Percentiles rank a stretch among this genome's conserved stretches.
Conservation (phyloP, 179 eudicot species). For the Beta corolliflora region DNA sequence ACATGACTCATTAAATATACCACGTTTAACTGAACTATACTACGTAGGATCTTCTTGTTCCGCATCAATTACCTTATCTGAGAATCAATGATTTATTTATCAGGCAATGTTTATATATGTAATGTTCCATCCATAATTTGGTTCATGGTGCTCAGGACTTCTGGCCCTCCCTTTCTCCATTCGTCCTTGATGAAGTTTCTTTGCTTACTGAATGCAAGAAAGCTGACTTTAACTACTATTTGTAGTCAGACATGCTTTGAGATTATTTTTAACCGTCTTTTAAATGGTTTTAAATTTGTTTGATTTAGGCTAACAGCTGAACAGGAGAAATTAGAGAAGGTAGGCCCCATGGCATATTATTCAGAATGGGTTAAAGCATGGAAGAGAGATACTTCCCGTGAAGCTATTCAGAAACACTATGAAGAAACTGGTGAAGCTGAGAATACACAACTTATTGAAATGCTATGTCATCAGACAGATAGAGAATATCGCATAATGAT, state of each 20-base stretch:
- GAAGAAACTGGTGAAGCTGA: conserved; percentile 99
- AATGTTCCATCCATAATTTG: not conserved
- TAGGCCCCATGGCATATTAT: conserved; percentile 91
- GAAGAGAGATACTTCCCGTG: conserved; percentile 88
- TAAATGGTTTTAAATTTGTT: conserved; percentile 26
- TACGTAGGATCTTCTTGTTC: too few species aligned
- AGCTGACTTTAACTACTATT: not conserved
- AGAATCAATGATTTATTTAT: not conserved
- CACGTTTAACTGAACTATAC: too few species aligned
- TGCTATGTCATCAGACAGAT: conserved; percentile 87
- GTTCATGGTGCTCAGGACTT: not conserved
- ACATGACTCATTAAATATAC: too few species aligned
- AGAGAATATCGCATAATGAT: conserved; percentile 95
- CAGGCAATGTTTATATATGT: not conserved
- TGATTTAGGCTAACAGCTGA: conserved; percentile 72
- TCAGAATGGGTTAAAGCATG: conserved; percentile 98
- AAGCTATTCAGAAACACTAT: conserved; percentile 92
- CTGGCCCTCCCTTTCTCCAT: not conserved
- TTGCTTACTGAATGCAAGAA: not conserved
- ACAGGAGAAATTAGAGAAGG: conserved; percentile 60
- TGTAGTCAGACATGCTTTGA: not conserved
- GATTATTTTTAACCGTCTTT: not conserved
- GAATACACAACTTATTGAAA: conserved; percentile 83
- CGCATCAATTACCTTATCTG: too few species aligned
- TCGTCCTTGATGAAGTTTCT: not conserved